A percentile compares a stretch with the other conserved stretches of the same genome.
Conservation (phyloP, 164 flowering plant genomes). For the Warburgia ugandensis region DNA sequence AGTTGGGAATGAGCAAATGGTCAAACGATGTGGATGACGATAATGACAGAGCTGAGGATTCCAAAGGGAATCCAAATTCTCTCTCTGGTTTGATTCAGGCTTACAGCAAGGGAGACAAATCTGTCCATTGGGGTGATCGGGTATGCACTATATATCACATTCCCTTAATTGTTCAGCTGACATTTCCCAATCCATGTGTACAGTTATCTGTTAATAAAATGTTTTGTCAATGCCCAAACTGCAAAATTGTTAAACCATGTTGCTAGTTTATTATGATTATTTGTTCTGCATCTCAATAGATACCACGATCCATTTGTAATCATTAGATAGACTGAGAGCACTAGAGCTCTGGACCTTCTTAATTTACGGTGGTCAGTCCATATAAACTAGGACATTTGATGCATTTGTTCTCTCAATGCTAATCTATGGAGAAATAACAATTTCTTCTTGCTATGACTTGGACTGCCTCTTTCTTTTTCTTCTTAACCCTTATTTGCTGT, state of each 20-base stretch:
- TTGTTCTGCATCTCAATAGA: neutral
- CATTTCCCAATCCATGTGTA: neutral
- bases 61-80: slow-evolving; percentile 31
- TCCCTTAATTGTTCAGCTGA: no score
- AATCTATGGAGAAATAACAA: no score
- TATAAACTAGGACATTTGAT: no score
- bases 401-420: no score
- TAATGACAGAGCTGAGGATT: slow-evolving; percentile 16
- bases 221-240: neutral
- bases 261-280: neutral
- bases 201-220: neutral
- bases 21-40: slow-evolving; percentile 64
- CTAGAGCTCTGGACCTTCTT: no score
- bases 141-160: slow-evolving; percentile 23
- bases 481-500: no score
- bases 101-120: slow-evolving; percentile 55
- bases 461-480: no score
- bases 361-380: no score
- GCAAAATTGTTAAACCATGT: neutral
- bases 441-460: no score
- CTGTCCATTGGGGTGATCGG: slow-evolving; percentile 93
- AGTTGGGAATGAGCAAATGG: slow-evolving; percentile 85
- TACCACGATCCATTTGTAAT: neutral
- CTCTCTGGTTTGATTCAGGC: slow-evolving; percentile 57
- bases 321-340: no score